phyloP scores from a whole-genome alignment of 2,329 filamentous ascomycete species.

The Pestalotiopsis sp. region DNA sequence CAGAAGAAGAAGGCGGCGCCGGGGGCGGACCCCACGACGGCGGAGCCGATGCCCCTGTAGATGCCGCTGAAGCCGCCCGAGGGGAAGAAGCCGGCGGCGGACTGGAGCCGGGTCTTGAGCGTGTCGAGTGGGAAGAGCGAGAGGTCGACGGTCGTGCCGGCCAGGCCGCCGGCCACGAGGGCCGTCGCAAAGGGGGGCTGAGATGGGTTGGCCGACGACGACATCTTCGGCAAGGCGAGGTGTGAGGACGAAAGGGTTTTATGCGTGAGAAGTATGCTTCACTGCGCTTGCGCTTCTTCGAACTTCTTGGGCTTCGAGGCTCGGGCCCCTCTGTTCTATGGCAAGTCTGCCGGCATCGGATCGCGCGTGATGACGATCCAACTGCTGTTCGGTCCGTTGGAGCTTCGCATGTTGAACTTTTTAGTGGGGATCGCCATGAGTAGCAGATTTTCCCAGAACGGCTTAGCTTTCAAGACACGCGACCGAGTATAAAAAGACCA shows the following conservation, averaged over 20 bases:
- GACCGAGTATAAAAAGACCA: background rate
- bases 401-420: background rate
- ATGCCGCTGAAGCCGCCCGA: conserved; percentile 89
- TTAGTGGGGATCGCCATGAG: background rate
- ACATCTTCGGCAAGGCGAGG: conserved; percentile 14
- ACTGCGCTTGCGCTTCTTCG: background rate
- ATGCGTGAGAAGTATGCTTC: background rate
- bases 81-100: conserved; percentile 74
- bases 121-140: conserved; percentile 98
- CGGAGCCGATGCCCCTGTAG: conserved; percentile 89
- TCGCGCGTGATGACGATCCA: background rate
- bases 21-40: conserved; percentile 88
- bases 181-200: conserved; percentile 59
- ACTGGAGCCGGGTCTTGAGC: conserved; percentile 95
- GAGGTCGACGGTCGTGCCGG: conserved; percentile 94
- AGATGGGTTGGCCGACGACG: conserved; percentile 22
- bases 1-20: conserved; percentile 97
- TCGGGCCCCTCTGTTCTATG: background rate
- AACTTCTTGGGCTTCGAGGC: conserved; percentile 5
- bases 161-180: conserved; percentile 81
- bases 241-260: background rate
- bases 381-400: background rate
- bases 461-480: background rate
- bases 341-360: conserved; percentile 12
- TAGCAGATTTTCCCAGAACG: background rate